Percentiles rank a stretch among this genome's conserved stretches.
phyloP scores from a whole-genome alignment of 2,329 filamentous ascomycete genomes.

The Ophiobolus disseminans region DNA sequence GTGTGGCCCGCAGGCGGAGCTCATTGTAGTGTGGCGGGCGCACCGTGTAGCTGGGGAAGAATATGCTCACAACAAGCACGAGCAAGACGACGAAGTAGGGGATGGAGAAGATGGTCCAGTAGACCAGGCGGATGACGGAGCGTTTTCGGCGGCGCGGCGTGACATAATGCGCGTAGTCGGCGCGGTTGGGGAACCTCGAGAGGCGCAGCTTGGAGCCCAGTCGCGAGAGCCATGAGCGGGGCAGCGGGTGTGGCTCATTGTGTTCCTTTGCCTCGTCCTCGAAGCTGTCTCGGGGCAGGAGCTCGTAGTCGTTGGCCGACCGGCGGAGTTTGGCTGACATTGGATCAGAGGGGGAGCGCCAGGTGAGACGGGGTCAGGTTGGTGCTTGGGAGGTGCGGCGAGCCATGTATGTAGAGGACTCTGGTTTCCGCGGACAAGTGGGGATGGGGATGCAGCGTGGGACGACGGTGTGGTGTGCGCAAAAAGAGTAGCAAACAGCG shows the following conservation, averaged over 20 bases:
- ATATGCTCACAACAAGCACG: constrained; percentile 54
- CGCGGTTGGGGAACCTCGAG: constrained; percentile 36
- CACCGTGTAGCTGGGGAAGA: constrained; percentile 64
- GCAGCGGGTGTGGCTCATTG: constrained; percentile 18
- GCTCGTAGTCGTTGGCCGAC: constrained; percentile 41
- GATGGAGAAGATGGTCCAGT: constrained; percentile 40
- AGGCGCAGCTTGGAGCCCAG: constrained; percentile 21
- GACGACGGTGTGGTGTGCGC: neutral
- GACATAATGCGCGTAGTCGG: constrained; percentile 41
- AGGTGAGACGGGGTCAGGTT: neutral
- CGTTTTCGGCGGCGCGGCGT: constrained; percentile 43
- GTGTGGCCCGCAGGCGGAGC: constrained; percentile 45
- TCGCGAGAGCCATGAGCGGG: constrained; percentile 35
- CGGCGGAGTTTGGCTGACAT: constrained; percentile 29
- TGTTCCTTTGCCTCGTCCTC: constrained; percentile 27
- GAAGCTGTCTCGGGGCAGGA: constrained; percentile 37
- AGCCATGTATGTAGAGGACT: neutral
- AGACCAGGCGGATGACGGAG: constrained; percentile 39
- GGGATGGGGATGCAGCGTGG: neutral
- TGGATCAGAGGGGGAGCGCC: constrained; percentile 8
- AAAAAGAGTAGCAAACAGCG: neutral
- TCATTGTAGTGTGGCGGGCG: constrained; percentile 61
- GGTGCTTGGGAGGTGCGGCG: neutral
- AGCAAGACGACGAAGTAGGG: constrained; percentile 46
- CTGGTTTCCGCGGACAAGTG: neutral